These are phyloP conservation scores for Leccinellum luteum DNA, from an alignment of 768 basidiomycete species.

Conservation along the genomic window DNA sequence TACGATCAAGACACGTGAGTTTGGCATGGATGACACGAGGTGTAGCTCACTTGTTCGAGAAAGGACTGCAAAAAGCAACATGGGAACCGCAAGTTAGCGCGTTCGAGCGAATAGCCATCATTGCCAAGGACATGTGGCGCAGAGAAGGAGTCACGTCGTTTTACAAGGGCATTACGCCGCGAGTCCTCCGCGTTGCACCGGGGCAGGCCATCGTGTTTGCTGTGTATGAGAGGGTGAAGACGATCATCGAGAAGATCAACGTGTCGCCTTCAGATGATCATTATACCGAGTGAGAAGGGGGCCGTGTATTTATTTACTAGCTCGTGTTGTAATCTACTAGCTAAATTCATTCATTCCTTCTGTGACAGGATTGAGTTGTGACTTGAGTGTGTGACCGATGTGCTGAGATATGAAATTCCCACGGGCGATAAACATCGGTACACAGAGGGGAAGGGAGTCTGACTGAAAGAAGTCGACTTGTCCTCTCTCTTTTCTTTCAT, in stretches of 20 bases:
- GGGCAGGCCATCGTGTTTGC: slow-evolving; percentile 97
- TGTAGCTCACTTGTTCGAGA: neutral
- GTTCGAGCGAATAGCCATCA: slow-evolving; percentile 71
- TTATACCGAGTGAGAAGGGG: slow-evolving; percentile 54
- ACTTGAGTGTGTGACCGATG: slow-evolving; percentile 29
- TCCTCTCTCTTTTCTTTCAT: slow-evolving; percentile 25
- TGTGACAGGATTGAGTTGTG: no score
- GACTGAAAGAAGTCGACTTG: slow-evolving; percentile 2
- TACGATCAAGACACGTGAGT: slow-evolving; percentile 90
- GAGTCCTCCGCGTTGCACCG: slow-evolving; percentile 94
- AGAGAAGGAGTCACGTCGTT: slow-evolving; percentile 87
- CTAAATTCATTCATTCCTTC: no score
- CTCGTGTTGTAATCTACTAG: no score
- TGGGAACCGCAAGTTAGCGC: slow-evolving; percentile 73
- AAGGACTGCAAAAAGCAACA: slow-evolving; percentile 83
- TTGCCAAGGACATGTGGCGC: slow-evolving; percentile 91
- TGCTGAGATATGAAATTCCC: slow-evolving; percentile 33
- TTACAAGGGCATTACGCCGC: slow-evolving; percentile 98
- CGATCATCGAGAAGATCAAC: slow-evolving; percentile 64
- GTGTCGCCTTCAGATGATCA: slow-evolving; percentile 58
- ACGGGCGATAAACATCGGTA: slow-evolving; percentile 36
- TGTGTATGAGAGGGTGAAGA: slow-evolving; percentile 89
- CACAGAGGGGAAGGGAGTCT: slow-evolving; percentile 26
- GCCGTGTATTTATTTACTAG: neutral
- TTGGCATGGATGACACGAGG: neutral